Evolutionary conservation across 768 basidiomycete genomes (phyloP), one percentile per base, ranked within the genome.

Genomic region (Daedalea quercina): DNA sequence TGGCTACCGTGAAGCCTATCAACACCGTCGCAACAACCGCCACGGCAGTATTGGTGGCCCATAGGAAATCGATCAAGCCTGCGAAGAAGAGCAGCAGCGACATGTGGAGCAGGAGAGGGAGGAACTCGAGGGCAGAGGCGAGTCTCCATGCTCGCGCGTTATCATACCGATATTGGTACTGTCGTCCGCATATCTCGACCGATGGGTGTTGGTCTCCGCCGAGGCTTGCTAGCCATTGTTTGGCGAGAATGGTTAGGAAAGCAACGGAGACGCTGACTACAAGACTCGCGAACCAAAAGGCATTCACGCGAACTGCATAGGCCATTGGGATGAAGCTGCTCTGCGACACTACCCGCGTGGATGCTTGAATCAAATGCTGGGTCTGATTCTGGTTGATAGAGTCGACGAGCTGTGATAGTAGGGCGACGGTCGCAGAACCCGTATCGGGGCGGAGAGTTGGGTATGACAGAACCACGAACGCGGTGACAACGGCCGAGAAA

Each of bases 81-180:
- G 73, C 69, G 60, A 82, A 73, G 63, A 80, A 80, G 7, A 79
- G 66, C 23, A 78, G 69, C 17, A 79, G 64, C 3, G 77, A 75
- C 9, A 74, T 60, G 56, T 80, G 78, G 19, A 80, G 69, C 11
- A 79, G 69, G 19, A 72, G 64, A 1, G 77, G 78, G 17, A 77
- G 70, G 13, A 65, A 54, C 24, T 73, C 69, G 4, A 78, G 71
- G 17, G 77, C 61, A 1, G 65, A 58, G 6, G 67, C 60, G 62
- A 79, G 69, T 7, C 64, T 62, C 59, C 75, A 75, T 46, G 58
- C 62, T 17, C 66, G 65, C 25, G 76, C 56, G 26, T 73, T 73
- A 40, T 68, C 62, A 54, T 69, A 66, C 1, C 75, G 65, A 59
- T 70, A 77, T 7, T 74, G 66, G 22, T 71, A 69, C 2, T 76